phyloP scores from a whole-genome alignment of 306 rosid genomes.

The Gleditsia sinensis region DNA sequence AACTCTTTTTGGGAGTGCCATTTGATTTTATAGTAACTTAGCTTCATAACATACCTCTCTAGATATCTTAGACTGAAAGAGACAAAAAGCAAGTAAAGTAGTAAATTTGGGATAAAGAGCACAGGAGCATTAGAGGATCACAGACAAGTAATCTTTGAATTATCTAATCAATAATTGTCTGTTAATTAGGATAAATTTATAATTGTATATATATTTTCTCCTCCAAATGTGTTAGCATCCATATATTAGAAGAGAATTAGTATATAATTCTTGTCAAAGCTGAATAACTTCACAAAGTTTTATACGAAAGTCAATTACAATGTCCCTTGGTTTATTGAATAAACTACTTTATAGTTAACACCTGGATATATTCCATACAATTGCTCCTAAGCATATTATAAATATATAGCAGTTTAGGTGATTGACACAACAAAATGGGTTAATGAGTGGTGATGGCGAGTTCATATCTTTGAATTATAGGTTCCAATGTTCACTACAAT shows the following conservation, averaged over 20 bases:
- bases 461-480: no score
- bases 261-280: no score
- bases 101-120: conserved; percentile 15
- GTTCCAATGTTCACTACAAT: no score
- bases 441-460: not conserved
- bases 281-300: no score
- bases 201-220: conserved; percentile 20
- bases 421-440: not conserved
- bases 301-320: not conserved
- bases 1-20: conserved; percentile 17
- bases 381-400: not conserved
- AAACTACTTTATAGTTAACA: not conserved
- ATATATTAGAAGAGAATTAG: no score
- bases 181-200: conserved; percentile 17
- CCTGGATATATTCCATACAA: not conserved
- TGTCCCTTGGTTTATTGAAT: no score
- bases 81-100: not conserved
- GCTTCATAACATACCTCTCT: not conserved
- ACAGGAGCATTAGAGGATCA: conserved; percentile 1
- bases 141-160: conserved; percentile 24
- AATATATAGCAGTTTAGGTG: not conserved
- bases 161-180: conserved; percentile 23
- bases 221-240: no score
- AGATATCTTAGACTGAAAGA: not conserved
- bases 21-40: conserved; percentile 5